A percentile compares a stretch with the other conserved stretches of the same genome.
Evolutionary conservation across 371 early-diverging fungal species (phyloP).

Genomic region (Mortierella sp.): DNA sequence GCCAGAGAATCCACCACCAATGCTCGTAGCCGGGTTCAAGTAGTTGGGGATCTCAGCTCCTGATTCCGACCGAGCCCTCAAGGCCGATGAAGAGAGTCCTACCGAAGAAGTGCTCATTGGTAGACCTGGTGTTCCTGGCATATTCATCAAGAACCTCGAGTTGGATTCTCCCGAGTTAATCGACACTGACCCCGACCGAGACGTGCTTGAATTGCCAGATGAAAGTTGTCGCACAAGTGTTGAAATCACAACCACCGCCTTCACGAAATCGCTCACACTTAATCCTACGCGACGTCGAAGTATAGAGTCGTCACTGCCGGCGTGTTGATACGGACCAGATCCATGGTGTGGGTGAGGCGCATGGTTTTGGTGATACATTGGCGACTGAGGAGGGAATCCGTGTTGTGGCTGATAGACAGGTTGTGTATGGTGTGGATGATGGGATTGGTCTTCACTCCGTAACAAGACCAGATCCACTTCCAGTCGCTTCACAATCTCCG

Average conservation of each 20-base stretch:
- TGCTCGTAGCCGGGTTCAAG: slow-evolving; percentile 1
- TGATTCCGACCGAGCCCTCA: slow-evolving; percentile 16
- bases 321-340: slow-evolving; percentile 10
- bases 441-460: slow-evolving; percentile 27
- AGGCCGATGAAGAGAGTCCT: slow-evolving; percentile 8
- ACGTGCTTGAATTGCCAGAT: slow-evolving; percentile 6
- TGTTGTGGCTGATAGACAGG: slow-evolving; percentile 13
- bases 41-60: slow-evolving; percentile 10
- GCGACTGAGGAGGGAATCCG: slow-evolving; percentile 12
- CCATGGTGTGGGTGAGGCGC: slow-evolving; percentile 25
- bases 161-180: not conserved
- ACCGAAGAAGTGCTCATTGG: not conserved
- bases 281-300: slow-evolving; percentile 41
- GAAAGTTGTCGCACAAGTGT: slow-evolving; percentile 39
- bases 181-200: not conserved
- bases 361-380: slow-evolving; percentile 16
- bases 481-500: slow-evolving; percentile 47
- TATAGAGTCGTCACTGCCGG: slow-evolving; percentile 23
- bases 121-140: not conserved
- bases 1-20: not conserved
- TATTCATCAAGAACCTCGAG: not conserved
- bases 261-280: slow-evolving; percentile 47
- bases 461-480: slow-evolving; percentile 47
- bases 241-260: slow-evolving; percentile 43
- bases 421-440: slow-evolving; percentile 11